Conservation (phyloP, 2,329 filamentous ascomycete species). For the Tolypocladium nubicola region DNA sequence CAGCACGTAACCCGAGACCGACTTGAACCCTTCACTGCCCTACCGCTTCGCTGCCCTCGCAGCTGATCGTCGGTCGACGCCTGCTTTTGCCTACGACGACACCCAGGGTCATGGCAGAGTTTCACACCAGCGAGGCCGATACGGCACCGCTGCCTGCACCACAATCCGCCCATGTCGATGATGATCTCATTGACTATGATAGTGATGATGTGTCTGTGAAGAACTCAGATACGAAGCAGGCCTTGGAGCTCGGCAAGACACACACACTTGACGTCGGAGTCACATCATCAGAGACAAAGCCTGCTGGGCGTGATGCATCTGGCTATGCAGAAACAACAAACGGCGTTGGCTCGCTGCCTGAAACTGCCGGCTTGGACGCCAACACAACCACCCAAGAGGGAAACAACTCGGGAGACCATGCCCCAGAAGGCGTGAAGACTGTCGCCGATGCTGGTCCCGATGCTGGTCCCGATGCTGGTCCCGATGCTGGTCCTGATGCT, state of each 20-base stretch:
- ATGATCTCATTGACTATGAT: conserved; percentile 28
- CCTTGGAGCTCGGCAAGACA: not conserved
- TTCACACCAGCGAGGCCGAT: conserved; percentile 21
- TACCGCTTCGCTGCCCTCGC: not conserved
- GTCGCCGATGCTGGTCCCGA: not conserved
- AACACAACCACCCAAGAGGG: not conserved
- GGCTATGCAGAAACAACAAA: not conserved
- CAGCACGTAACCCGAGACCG: not conserved
- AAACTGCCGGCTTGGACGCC: not conserved
- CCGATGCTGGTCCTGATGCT: too few relatives aligned
- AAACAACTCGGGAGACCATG: not conserved
- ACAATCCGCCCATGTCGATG: conserved; percentile 12
- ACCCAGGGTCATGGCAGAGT: conserved; percentile 13
- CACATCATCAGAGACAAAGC: too few relatives aligned
- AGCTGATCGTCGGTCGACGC: not conserved
- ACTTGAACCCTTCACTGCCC: not conserved
- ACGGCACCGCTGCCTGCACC: conserved; percentile 12
- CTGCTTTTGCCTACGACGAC: not conserved
- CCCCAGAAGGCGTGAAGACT: not conserved
- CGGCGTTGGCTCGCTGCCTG: not conserved
- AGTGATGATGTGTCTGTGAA: conserved; percentile 14
- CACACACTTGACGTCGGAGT: not conserved
- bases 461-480: too few relatives aligned
- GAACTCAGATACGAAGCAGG: not conserved
- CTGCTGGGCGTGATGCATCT: not conserved